Percentiles rank a stretch among this genome's conserved stretches.
These are phyloP conservation scores for Glutinoglossum americanum DNA, from an alignment of 495 filamentous ascomycete genomes.

Conservation along the genomic window DNA sequence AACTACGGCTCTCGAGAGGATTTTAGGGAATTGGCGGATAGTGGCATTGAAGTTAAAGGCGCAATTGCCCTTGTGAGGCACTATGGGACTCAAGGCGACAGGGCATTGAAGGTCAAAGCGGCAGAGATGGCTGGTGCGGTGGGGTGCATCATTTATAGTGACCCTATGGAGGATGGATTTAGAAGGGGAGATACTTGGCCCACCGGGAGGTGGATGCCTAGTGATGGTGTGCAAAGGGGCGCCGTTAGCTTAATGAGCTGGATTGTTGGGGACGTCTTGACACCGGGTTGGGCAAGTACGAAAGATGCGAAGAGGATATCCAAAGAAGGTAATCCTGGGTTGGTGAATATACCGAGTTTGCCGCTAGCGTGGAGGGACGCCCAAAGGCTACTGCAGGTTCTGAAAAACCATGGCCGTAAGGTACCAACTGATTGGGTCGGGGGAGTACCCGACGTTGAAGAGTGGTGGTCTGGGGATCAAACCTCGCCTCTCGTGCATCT, in stretches of 20 bases:
- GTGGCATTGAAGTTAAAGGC: slow-evolving; percentile 50
- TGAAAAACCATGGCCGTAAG: slow-evolving; percentile 54
- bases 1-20: slow-evolving; percentile 79
- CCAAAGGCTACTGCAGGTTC: slow-evolving; percentile 47
- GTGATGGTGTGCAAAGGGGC: slow-evolving; percentile 62
- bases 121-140: slow-evolving; percentile 66
- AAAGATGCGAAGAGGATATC: slow-evolving; percentile 40
- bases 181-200: slow-evolving; percentile 44
- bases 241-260: slow-evolving; percentile 64
- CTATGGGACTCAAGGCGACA: slow-evolving; percentile 48
- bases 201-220: slow-evolving; percentile 54
- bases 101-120: slow-evolving; percentile 67
- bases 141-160: slow-evolving; percentile 81
- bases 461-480: slow-evolving; percentile 68
- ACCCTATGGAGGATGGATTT: slow-evolving; percentile 66
- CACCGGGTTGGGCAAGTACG: slow-evolving; percentile 66
- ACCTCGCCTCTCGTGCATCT: slow-evolving; percentile 60
- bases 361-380: slow-evolving; percentile 82
- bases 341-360: slow-evolving; percentile 69
- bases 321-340: slow-evolving; percentile 45
- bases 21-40: slow-evolving; percentile 46
- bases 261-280: slow-evolving; percentile 74
- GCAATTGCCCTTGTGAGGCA: slow-evolving; percentile 70
- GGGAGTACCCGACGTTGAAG: slow-evolving; percentile 43
- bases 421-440: slow-evolving; percentile 58